Percentiles rank a stretch among this genome's conserved stretches.
Evolutionary conservation across 192 early-diverging fungal genomes (phyloP).

Genomic region (Piromyces finnis): DNA sequence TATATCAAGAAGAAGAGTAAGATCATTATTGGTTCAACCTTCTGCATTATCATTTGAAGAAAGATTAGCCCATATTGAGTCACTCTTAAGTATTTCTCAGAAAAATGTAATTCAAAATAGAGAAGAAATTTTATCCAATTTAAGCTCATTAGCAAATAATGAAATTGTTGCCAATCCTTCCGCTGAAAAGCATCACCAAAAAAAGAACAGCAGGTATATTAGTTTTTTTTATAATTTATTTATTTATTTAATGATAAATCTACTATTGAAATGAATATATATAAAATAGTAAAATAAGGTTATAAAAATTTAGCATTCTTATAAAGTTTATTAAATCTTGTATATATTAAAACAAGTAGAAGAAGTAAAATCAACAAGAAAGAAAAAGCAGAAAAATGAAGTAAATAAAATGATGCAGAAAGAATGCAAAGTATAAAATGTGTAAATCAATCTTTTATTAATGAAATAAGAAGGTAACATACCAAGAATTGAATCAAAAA

Average conservation of each 20-base stretch:
- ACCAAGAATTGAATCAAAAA: too few species aligned
- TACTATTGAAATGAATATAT: too few species aligned
- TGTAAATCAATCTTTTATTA: background rate
- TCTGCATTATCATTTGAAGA: background rate
- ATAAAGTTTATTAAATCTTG: too few species aligned
- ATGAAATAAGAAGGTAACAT: background rate
- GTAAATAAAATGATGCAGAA: background rate
- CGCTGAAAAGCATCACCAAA: background rate
- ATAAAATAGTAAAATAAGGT: too few species aligned
- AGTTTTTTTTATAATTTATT: too few species aligned
- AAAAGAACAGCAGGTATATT: background rate
- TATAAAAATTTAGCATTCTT: too few species aligned
- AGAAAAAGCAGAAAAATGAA: background rate
- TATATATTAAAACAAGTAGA: background rate
- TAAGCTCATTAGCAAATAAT: background rate
- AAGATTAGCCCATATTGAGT: background rate
- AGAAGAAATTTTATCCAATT: background rate
- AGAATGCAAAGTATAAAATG: background rate
- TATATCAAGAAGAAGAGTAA: background rate
- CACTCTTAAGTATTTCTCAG: background rate
- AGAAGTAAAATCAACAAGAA: background rate
- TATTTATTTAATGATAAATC: too few species aligned
- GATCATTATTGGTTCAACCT: background rate
- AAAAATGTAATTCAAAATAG: background rate
- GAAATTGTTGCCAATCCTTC: too few species aligned